Evolutionary conservation across 208 protist species (phyloP).

Genomic region (Wallacemonas sp.): DNA sequence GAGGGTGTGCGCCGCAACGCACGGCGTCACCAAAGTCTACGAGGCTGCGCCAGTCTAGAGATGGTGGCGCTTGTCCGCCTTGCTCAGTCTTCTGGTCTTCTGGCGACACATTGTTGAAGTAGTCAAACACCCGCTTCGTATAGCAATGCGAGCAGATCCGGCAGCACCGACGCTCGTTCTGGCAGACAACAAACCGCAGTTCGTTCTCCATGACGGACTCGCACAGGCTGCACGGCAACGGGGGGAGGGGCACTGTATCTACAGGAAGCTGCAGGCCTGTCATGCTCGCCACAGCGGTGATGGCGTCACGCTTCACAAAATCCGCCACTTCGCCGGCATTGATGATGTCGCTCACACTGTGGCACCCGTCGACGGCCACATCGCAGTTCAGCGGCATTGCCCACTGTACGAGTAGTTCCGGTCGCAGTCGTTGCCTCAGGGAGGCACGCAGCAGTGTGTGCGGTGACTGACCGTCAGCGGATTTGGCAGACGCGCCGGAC

Average conservation of each 20-base stretch:
- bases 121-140: constrained; percentile 36
- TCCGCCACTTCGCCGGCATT: constrained; percentile 20
- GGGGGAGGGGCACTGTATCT: constrained; percentile 20
- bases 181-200: constrained; percentile 76
- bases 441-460: background rate
- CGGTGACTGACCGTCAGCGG: background rate
- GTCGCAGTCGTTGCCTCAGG: constrained; percentile 11
- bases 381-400: constrained; percentile 37
- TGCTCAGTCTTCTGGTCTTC: too few relatives aligned
- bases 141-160: constrained; percentile 81
- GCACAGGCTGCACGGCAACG: constrained; percentile 47
- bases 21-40: constrained; percentile 49
- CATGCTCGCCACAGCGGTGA: constrained; percentile 53
- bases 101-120: background rate
- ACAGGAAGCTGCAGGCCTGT: constrained; percentile 59
- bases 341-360: constrained; percentile 21
- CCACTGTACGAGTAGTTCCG: constrained; percentile 49
- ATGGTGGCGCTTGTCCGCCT: too few relatives aligned
- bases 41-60: background rate
- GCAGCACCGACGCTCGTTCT: constrained; percentile 45
- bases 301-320: constrained; percentile 41
- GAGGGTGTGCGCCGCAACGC: constrained; percentile 34
- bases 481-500: background rate
- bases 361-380: constrained; percentile 22
- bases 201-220: constrained; percentile 60